Evolutionary conservation across 2,329 filamentous ascomycete genomes (phyloP), one percentile per base, ranked within the genome.

Genomic region (Helotiales sp.): DNA sequence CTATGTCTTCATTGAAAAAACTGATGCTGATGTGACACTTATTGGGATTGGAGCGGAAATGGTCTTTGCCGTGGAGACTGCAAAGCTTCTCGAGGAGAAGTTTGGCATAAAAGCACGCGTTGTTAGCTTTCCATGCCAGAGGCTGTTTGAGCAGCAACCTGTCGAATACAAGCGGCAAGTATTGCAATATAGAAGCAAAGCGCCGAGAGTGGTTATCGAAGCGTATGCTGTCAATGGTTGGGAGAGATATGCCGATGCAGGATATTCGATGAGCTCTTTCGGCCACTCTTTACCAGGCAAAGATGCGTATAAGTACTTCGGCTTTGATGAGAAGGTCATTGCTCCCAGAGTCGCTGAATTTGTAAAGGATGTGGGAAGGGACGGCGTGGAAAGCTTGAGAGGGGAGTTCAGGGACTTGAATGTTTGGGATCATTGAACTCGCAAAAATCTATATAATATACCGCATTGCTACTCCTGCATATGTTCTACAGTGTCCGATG

Each of bases 221-320:
- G 80, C 83, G 0, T 86, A 83, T 66, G 76, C 79, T 1, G 74
- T 77, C 1, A 80, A 81, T 58, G 81, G 82, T 0, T 86, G 83
- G 82, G 83, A 85, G 71, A 70, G 82, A 19, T 86, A 85, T 64
- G 82, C 82, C 0, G 79, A 84, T 67, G 83, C 82, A 0, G 81
- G 78, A 1, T 76, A 76, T 58, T 79, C 75, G 48, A 79, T 85
- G 76, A 74, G 75, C 44, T 72, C 73, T 0, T 86, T 85, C 61
- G 82, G 82, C 0, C 80, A 85, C 65, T 80, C 76, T 15, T 67
- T 85, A 44, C 82, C 82, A 0, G 79, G 81, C 0, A 77, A 78
- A 60, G 76, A 76, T 10, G 80, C 79, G 2, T 84, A 85, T 66
- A 76, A 79, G 62, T 79, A 78, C 54, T 85, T 85, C 66, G 80